Percentiles rank a stretch among this genome's conserved stretches.
These are phyloP conservation scores for Physcomitrellopsis africana DNA, from an alignment of 225 moss, liverwort and hornwort genomes.

Conservation along the genomic window DNA sequence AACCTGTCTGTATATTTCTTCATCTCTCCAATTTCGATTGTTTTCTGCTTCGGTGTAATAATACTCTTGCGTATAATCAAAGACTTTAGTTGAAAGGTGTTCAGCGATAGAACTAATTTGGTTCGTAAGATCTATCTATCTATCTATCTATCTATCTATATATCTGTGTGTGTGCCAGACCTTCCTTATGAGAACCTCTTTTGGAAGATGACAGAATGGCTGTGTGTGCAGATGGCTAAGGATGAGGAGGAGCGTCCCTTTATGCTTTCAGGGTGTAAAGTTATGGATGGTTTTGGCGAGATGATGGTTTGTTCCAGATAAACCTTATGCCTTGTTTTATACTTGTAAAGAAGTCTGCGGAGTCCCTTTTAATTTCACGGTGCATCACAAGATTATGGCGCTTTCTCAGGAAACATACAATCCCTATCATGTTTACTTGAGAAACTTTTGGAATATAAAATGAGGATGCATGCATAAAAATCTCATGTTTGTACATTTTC, in stretches of 20 bases:
- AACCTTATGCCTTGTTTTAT: constrained; percentile 15
- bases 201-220: constrained; percentile 9
- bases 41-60: neutral
- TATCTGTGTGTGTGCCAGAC: neutral
- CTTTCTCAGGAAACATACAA: constrained; percentile 9
- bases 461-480: neutral
- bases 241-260: constrained; percentile 75
- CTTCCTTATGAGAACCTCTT: neutral
- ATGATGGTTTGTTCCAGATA: constrained; percentile 73
- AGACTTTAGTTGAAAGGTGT: constrained; percentile 17
- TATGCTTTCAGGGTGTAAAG: constrained; percentile 89
- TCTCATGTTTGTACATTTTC: neutral
- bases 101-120: constrained; percentile 2
- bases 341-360: neutral
- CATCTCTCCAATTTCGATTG: constrained; percentile 25
- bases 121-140: constrained; percentile 3
- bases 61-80: constrained; percentile 9
- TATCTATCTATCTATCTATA: neutral
- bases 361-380: neutral
- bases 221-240: constrained; percentile 68
- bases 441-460: neutral
- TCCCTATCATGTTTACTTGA: neutral
- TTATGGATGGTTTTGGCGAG: constrained; percentile 87
- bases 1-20: constrained; percentile 67
- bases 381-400: constrained; percentile 15